Base-by-base conservation (phyloP, 2,329 filamentous ascomycete genomes). In the Fusarium sp. region DNA sequence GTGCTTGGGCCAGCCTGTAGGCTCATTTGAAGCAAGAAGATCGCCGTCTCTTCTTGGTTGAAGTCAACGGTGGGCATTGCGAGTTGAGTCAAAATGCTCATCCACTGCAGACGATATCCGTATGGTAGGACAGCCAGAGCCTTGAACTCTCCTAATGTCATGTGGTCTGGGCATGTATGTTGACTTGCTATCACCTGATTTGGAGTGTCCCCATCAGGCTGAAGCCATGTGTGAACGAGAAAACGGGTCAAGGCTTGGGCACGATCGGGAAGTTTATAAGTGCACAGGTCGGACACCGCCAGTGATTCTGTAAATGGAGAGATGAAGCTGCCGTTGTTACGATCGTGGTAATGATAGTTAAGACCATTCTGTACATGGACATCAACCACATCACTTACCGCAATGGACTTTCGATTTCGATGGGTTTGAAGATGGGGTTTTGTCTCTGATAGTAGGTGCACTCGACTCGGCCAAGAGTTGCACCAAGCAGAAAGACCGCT, bases 101-200 rank as follows among this genome's bases (percentile, higher is more conserved):
- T 58, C 75, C 74, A 77, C 31, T 65, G 60, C 3, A 71, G 58
- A 1, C 48, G 42, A 25, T 68, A 51, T 2, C 75, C 73, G 3
- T 58, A 68, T 0, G 62, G 69, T 1, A 77, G 19, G 2, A 30
- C 31, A 26, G 54, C 48, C 8, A 76, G 12, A 3, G 82, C 79
- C 52, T 86, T 84, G 72, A 83, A 90, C 55, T 91, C 87, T 0
- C 84, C 82, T 0, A 88, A 61, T 0, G 83, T 80, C 58, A 91
- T 77, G 23, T 82, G 70, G 0, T 58, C 13, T 0, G 88, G 86
- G 50, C 87, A 89, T 0, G 74, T 52, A 0, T 69, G 76, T 59
- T 88, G 85, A 2, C 72, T 75, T 0, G 88, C 82, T 14, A 91
- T 81, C 0, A 86, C 83, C 0, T 80, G 68, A 58, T 92, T 91